These are phyloP conservation scores for grape (Vitis vinifera) DNA, from an alignment of 164 flowering plant genomes.

Conservation along the genomic window DNA sequence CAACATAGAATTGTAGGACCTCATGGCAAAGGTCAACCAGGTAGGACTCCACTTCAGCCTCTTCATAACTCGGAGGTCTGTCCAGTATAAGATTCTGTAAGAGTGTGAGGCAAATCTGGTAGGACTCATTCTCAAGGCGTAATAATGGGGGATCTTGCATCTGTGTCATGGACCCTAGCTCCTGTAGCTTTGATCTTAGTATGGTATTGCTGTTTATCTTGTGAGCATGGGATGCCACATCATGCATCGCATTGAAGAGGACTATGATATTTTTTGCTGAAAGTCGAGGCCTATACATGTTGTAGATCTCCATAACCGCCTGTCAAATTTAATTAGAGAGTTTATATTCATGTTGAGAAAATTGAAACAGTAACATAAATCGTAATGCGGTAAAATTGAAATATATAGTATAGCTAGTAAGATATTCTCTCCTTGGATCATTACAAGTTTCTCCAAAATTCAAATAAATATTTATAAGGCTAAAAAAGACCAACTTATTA, in stretches of 20 bases:
- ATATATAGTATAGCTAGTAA: too few species aligned
- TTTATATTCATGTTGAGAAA: constrained; percentile 1
- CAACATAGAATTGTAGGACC: constrained; percentile 72
- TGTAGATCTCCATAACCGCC: constrained; percentile 96
- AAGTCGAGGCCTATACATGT: constrained; percentile 70
- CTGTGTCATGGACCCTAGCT: constrained; percentile 77
- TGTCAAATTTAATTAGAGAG: constrained; percentile 28
- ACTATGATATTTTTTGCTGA: constrained; percentile 61
- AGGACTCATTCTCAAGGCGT: constrained; percentile 91
- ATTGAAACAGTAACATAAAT: too few species aligned
- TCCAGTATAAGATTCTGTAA: constrained; percentile 81
- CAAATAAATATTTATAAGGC: too few species aligned
- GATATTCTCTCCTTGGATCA: too few species aligned
- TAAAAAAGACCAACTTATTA: too few species aligned
- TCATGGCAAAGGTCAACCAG: constrained; percentile 81
- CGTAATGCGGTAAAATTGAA: too few species aligned
- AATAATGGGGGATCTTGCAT: constrained; percentile 97
- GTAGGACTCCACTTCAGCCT: constrained; percentile 56
- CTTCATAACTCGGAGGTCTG: constrained; percentile 45
- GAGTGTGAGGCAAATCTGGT: constrained; percentile 84
- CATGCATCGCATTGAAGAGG: constrained; percentile 76
- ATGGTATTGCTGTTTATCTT: constrained; percentile 55
- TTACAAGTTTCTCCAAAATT: too few species aligned
- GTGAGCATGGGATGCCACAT: constrained; percentile 82
- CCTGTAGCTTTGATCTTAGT: constrained; percentile 78